phyloP scores from a whole-genome alignment of 106 monocot genomes.

The Acorus calamus region DNA sequence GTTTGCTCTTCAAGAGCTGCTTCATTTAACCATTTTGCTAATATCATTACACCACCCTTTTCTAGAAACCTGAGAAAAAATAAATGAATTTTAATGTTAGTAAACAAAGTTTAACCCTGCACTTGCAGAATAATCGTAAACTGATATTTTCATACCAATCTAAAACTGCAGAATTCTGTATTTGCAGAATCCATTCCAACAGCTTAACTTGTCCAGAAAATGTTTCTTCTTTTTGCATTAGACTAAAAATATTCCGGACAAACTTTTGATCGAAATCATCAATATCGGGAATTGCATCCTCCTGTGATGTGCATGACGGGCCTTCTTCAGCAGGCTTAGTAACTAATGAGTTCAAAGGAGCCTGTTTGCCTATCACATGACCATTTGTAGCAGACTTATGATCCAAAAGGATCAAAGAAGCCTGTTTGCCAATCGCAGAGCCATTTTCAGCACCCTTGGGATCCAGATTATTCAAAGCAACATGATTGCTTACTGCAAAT shows the following conservation, averaged over 20 bases:
- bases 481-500: slow-evolving; percentile 2
- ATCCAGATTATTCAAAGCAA: slow-evolving; percentile 11
- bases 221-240: slow-evolving; percentile 80
- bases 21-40: slow-evolving; percentile 72
- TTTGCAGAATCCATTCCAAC: slow-evolving; percentile 82
- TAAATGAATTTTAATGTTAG: slow-evolving; percentile 5
- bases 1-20: slow-evolving; percentile 91
- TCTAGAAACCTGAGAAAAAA: slow-evolving; percentile 59
- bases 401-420: slow-evolving; percentile 9
- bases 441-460: slow-evolving; percentile 13
- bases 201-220: slow-evolving; percentile 80
- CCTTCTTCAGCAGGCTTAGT: slow-evolving; percentile 15
- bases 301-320: slow-evolving; percentile 20
- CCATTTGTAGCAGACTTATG: slow-evolving; percentile 13
- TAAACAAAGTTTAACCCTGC: not conserved
- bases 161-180: slow-evolving; percentile 59
- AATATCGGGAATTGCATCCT: slow-evolving; percentile 39
- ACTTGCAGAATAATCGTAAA: not conserved
- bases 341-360: slow-evolving; percentile 10
- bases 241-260: slow-evolving; percentile 53
- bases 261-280: slow-evolving; percentile 69
- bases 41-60: slow-evolving; percentile 64
- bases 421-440: slow-evolving; percentile 4
- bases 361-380: slow-evolving; percentile 4
- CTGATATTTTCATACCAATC: slow-evolving; percentile 38